Percentiles rank a stretch among this genome's conserved stretches.
Evolutionary conservation across 1,284 basidiomycete genomes (phyloP).

Genomic region (Leccinum solheimii): DNA sequence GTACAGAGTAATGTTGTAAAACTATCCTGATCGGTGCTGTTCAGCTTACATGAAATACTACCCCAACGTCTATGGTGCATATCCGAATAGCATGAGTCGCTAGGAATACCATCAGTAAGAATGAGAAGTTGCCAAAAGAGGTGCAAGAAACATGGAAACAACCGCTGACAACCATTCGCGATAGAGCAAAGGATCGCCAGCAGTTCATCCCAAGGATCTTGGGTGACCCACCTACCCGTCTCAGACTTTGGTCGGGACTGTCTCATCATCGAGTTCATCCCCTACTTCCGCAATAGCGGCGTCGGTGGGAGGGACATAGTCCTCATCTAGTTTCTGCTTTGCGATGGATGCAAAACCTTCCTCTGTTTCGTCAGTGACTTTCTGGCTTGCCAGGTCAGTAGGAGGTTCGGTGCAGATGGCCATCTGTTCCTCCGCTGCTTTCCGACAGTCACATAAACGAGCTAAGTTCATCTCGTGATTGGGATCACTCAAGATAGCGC

Average conservation of each 20-base stretch:
- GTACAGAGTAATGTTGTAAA: background rate
- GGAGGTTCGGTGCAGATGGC: conserved; percentile 19
- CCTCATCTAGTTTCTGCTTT: conserved; percentile 32
- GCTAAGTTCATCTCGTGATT: conserved; percentile 44
- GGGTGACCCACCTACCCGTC: conserved; percentile 11
- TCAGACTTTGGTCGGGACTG: conserved; percentile 12
- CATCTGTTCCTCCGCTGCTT: conserved; percentile 18
- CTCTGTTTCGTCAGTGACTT: conserved; percentile 33
- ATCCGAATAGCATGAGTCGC: conserved; percentile 11
- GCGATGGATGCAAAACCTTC: conserved; percentile 36
- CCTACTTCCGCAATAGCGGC: conserved; percentile 20
- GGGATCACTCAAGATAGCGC: conserved; percentile 49
- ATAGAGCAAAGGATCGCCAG: conserved; percentile 35
- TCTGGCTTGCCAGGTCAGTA: conserved; percentile 21
- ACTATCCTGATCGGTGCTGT: background rate
- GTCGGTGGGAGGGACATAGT: conserved; percentile 17
- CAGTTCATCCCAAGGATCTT: conserved; percentile 36
- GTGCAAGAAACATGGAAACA: conserved; percentile 42
- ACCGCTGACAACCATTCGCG: conserved; percentile 36
- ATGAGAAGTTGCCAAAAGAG: conserved; percentile 38
- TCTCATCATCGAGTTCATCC: conserved; percentile 28
- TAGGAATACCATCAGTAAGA: conserved; percentile 9
- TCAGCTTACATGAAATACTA: background rate
- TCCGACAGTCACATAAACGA: conserved; percentile 56
- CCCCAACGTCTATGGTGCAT: background rate